Conservation (phyloP, 352 stramenopile species). For the Phytophthora ramorum region DNA sequence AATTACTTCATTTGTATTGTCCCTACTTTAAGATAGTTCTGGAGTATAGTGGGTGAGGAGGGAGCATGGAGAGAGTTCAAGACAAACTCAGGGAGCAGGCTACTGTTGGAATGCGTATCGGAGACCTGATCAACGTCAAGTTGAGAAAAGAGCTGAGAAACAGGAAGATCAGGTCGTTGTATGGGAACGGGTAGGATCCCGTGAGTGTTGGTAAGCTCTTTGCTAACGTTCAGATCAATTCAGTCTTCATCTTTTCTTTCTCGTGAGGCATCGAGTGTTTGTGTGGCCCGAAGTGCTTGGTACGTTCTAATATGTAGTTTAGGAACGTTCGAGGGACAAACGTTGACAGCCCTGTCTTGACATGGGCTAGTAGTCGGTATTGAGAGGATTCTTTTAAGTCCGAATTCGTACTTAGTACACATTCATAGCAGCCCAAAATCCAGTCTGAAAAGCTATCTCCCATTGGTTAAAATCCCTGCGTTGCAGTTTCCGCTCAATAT, state of each 20-base stretch:
- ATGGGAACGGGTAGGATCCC: not conserved
- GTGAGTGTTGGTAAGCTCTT: conserved; percentile 4
- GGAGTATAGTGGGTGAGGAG: not conserved
- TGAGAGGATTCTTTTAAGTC: too few relatives aligned
- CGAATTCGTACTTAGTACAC: too few relatives aligned
- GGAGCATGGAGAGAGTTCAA: not conserved
- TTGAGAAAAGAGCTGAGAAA: not conserved
- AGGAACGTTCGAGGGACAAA: too few relatives aligned
- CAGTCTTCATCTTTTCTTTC: conserved; percentile 5
- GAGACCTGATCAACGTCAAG: not conserved
- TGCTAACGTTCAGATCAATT: conserved; percentile 1
- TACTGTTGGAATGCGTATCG: not conserved
- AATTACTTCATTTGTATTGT: not conserved
- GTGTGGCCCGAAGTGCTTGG: not conserved
- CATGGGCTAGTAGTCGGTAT: too few relatives aligned
- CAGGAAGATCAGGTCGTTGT: not conserved
- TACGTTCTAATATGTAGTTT: conserved; percentile 3
- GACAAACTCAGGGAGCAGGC: not conserved
- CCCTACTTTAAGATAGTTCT: not conserved
- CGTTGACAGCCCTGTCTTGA: too few relatives aligned
- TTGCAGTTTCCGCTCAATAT: too few relatives aligned
- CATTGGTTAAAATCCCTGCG: too few relatives aligned
- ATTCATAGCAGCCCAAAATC: too few relatives aligned
- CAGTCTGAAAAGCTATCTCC: too few relatives aligned
- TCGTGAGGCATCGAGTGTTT: too few relatives aligned